Conservation (phyloP, 257 asterid genomes). For the Solanum gandarillasii region DNA sequence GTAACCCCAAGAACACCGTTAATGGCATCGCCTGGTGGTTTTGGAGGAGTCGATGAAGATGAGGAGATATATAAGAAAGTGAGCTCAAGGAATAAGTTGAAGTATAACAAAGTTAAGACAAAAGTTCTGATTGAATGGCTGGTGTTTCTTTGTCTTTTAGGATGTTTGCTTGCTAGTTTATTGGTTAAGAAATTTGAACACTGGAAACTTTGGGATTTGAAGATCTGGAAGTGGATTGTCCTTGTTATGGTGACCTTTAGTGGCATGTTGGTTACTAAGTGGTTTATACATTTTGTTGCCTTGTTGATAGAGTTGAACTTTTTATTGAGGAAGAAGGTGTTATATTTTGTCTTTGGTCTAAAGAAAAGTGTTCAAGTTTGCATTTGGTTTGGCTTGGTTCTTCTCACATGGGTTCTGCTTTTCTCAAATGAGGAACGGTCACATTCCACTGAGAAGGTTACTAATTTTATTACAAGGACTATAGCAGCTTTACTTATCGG, state of each 20-base stretch:
- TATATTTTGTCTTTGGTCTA: conserved; percentile 67
- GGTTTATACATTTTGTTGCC: conserved; percentile 57
- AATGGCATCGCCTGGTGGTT: conserved; percentile 43
- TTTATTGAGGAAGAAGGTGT: conserved; percentile 56
- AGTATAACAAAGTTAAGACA: conserved; percentile 43
- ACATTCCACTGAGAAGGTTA: conserved; percentile 10
- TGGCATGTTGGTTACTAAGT: conserved; percentile 53
- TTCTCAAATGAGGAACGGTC: conserved; percentile 36
- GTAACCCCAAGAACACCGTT: conserved; percentile 55
- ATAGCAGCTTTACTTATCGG: conserved; percentile 52
- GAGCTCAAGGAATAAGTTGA: conserved; percentile 50
- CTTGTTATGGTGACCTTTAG: conserved; percentile 70
- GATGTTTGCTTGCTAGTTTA: conserved; percentile 44
- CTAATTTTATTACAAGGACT: conserved; percentile 65
- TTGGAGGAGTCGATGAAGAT: conserved; percentile 51
- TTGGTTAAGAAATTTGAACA: conserved; percentile 29
- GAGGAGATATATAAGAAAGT: conserved; percentile 83
- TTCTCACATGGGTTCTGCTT: conserved; percentile 53
- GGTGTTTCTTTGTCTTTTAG: conserved; percentile 41
- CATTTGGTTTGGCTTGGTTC: conserved; percentile 60
- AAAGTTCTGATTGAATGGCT: conserved; percentile 62
- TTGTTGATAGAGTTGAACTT: conserved; percentile 69
- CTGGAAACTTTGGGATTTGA: conserved; percentile 38
- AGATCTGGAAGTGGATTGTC: conserved; percentile 60
- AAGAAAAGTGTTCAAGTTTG: conserved; percentile 62